These are phyloP conservation scores for Lepidium africanum DNA, from an alignment of 345 rosid genomes.

Conservation along the genomic window DNA sequence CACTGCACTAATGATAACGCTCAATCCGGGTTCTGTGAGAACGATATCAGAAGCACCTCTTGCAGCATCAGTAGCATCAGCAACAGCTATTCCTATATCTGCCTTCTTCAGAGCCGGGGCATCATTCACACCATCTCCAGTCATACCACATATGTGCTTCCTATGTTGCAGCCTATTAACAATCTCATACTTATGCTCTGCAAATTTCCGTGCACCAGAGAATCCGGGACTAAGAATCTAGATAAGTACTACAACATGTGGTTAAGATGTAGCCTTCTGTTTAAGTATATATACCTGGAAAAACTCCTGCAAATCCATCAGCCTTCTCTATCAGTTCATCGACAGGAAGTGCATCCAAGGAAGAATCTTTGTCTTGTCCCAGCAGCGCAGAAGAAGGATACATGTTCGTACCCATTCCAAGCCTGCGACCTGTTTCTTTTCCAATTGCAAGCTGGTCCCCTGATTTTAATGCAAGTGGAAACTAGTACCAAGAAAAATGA, in stretches of 20 bases:
- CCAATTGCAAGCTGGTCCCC: constrained; percentile 96
- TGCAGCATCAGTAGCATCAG: constrained; percentile 97
- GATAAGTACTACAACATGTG: neutral
- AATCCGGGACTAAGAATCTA: neutral
- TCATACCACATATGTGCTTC: constrained; percentile 95
- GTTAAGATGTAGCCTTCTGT: neutral
- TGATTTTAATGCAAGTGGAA: constrained; percentile 1
- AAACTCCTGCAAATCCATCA: constrained; percentile 93
- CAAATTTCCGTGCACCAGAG: neutral
- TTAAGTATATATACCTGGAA: constrained; percentile 49
- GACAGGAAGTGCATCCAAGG: constrained; percentile 68
- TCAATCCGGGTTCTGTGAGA: constrained; percentile 90
- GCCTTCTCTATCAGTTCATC: constrained; percentile 94
- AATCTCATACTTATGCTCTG: constrained; percentile 96
- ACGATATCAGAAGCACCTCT: constrained; percentile 91
- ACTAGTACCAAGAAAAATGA: neutral
- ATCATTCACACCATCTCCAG: constrained; percentile 95
- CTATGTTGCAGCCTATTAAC: constrained; percentile 76
- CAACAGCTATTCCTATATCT: constrained; percentile 95
- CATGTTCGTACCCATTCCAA: constrained; percentile 98
- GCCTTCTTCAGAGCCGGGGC: constrained; percentile 94
- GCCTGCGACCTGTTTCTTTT: constrained; percentile 93
- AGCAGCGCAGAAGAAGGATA: constrained; percentile 87
- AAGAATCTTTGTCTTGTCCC: constrained; percentile 75
- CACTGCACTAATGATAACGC: constrained; percentile 90